These are phyloP conservation scores for Boletus smithii DNA, from an alignment of 1,284 basidiomycete genomes.

Conservation along the genomic window DNA sequence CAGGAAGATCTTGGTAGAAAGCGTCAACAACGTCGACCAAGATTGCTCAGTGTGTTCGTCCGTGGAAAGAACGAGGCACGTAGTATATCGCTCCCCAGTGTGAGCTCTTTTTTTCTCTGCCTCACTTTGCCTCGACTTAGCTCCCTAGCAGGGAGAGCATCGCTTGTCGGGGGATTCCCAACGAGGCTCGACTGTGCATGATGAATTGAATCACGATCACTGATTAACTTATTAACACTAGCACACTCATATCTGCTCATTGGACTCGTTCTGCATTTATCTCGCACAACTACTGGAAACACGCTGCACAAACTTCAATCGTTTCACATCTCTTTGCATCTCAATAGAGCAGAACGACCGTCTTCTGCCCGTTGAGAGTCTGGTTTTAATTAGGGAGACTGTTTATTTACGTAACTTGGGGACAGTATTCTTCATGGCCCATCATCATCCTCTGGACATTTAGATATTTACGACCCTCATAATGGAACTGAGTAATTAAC, in stretches of 20 bases:
- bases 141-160: constrained; percentile 7
- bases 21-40: constrained; percentile 23
- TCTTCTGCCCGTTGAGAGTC: background rate
- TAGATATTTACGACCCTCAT: too few species aligned
- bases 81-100: constrained; percentile 8
- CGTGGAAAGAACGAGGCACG: constrained; percentile 23
- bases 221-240: constrained; percentile 10
- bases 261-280: constrained; percentile 1
- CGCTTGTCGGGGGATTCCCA: constrained; percentile 7
- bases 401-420: background rate
- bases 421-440: background rate
- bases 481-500: too few species aligned
- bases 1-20: constrained; percentile 9
- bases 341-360: background rate
- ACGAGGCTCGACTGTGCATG: constrained; percentile 4
- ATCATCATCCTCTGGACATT: background rate
- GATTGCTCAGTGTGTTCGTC: constrained; percentile 27
- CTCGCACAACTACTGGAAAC: background rate
- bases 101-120: constrained; percentile 12
- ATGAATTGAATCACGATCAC: constrained; percentile 5
- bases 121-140: background rate
- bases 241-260: constrained; percentile 4
- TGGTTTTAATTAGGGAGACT: too few species aligned
- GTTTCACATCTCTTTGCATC: background rate
- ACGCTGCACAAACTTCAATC: background rate